phyloP scores from a whole-genome alignment of 1,284 basidiomycete genomes.

The Trichosporon ovoides region DNA sequence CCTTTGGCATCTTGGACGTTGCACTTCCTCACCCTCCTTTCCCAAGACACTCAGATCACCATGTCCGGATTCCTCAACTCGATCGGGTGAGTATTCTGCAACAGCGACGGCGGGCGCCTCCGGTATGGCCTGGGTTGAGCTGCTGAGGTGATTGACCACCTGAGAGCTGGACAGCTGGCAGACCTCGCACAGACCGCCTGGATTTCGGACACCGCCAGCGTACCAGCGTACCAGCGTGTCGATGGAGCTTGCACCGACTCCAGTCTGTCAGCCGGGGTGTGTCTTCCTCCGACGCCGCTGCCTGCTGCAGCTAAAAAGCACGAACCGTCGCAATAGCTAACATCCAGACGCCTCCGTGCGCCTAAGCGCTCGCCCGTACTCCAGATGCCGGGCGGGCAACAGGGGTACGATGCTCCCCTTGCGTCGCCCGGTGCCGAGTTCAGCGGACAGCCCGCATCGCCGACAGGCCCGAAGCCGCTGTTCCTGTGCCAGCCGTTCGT shows the following conservation, averaged over 20 bases:
- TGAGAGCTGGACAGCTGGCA: background rate
- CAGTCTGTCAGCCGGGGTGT: too few species aligned
- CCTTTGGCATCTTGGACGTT: background rate
- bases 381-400: conserved; percentile 18
- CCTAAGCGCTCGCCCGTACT: conserved; percentile 41
- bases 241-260: too few species aligned
- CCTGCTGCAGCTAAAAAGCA: conserved; percentile 8
- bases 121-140: background rate
- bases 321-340: too few species aligned
- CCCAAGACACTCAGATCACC: background rate
- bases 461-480: conserved; percentile 54
- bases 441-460: conserved; percentile 17
- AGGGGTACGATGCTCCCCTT: conserved; percentile 40
- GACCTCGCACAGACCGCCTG: too few species aligned
- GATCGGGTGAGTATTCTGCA: conserved; percentile 34
- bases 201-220: too few species aligned
- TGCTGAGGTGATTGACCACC: too few species aligned
- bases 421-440: conserved; percentile 38
- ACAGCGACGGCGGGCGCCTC: background rate
- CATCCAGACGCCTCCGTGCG: conserved; percentile 43
- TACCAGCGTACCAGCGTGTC: too few species aligned
- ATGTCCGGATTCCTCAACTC: conserved; percentile 48
- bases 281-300: too few species aligned
- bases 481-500: conserved; percentile 95
- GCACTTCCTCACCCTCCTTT: background rate